These are phyloP conservation scores for Aspergillus neoniger DNA, from an alignment of 2,329 filamentous ascomycete species.

Conservation along the genomic window DNA sequence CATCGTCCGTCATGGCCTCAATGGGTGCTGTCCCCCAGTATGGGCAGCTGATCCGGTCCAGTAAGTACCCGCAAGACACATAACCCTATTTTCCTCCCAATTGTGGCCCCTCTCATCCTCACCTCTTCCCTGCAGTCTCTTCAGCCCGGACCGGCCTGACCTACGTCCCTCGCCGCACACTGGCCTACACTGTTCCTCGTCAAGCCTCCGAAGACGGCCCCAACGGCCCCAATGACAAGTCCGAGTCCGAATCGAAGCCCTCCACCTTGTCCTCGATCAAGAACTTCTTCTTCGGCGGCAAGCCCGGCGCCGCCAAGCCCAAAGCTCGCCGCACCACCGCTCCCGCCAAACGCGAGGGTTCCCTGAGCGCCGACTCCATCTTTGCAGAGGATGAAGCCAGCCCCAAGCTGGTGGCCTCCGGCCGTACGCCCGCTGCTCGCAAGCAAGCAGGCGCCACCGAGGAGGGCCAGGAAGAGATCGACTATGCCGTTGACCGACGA, in stretches of 20 bases:
- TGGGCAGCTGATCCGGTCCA: constrained; percentile 42
- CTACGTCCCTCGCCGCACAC: constrained; percentile 39
- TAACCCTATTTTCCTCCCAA: neutral
- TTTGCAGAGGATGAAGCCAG: constrained; percentile 41
- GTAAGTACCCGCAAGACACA: constrained; percentile 25
- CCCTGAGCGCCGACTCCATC: constrained; percentile 42
- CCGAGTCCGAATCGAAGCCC: constrained; percentile 22
- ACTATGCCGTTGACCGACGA: constrained; percentile 35
- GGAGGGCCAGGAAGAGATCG: constrained; percentile 15
- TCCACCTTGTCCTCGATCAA: constrained; percentile 38
- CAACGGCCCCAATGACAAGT: constrained; percentile 20
- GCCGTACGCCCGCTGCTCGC: constrained; percentile 30
- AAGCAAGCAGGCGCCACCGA: constrained; percentile 19
- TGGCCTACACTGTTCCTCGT: constrained; percentile 35
- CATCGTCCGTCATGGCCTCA: constrained; percentile 37
- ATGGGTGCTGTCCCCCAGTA: constrained; percentile 41
- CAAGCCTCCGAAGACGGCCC: constrained; percentile 32
- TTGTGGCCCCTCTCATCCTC: neutral
- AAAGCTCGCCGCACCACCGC: constrained; percentile 31
- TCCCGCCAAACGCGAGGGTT: constrained; percentile 38
- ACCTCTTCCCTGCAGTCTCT: constrained; percentile 6
- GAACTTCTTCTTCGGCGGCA: constrained; percentile 36
- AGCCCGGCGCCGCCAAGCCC: constrained; percentile 28
- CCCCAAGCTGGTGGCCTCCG: constrained; percentile 28
- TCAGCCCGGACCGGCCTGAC: constrained; percentile 36